These are phyloP conservation scores for Bisporella sp. DNA, from an alignment of 2,329 filamentous ascomycete genomes.

Conservation along the genomic window DNA sequence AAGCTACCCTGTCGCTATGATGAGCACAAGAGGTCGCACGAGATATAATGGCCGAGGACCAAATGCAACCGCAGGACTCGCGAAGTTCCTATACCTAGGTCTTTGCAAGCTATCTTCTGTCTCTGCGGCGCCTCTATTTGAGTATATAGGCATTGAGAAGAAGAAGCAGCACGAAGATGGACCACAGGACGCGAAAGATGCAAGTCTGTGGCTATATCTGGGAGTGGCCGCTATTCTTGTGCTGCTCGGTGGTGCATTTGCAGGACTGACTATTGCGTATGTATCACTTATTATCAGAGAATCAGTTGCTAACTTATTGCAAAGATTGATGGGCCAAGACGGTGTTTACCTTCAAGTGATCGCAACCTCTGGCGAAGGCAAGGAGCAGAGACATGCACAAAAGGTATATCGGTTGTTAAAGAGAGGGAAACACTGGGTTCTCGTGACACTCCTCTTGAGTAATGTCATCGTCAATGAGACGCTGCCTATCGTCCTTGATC, in stretches of 20 bases:
- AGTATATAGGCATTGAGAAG: conserved; percentile 37
- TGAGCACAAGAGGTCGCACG: too few species aligned
- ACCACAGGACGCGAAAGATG: conserved; percentile 48
- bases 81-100: conserved; percentile 42
- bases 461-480: conserved; percentile 99
- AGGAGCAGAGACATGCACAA: conserved; percentile 80
- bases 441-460: conserved; percentile 86
- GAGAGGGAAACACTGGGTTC: conserved; percentile 94
- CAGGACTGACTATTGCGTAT: conserved; percentile 83
- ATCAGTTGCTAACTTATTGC: conserved; percentile 5
- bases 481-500: conserved; percentile 87
- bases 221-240: conserved; percentile 74
- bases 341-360: conserved; percentile 97
- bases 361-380: conserved; percentile 72
- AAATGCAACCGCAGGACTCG: conserved; percentile 40
- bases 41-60: too few species aligned
- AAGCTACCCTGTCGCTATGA: too few species aligned
- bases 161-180: conserved; percentile 29
- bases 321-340: conserved; percentile 53
- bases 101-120: conserved; percentile 33
- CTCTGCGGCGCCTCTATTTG: conserved; percentile 26
- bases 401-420: conserved; percentile 75
- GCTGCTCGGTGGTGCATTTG: conserved; percentile 84
- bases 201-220: conserved; percentile 74
- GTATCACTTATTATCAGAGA: conserved; percentile 25